Percentiles rank a stretch among this genome's conserved stretches.
These are phyloP conservation scores for Gaeumannomyces tritici DNA, from an alignment of 2,329 filamentous ascomycete genomes.

Conservation along the genomic window DNA sequence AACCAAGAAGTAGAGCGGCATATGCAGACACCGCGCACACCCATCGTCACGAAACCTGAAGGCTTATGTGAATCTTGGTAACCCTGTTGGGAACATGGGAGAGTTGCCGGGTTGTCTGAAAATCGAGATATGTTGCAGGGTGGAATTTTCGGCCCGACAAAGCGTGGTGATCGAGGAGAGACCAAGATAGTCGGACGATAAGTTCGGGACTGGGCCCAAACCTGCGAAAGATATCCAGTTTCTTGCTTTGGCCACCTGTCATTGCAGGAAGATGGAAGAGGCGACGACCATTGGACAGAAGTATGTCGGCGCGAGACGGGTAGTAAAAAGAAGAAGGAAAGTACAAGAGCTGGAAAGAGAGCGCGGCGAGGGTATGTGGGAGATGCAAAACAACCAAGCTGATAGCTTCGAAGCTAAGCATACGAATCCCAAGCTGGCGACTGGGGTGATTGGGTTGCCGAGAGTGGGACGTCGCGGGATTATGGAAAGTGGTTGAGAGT, in stretches of 20 bases:
- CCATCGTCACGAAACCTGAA: not conserved
- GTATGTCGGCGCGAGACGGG: not conserved
- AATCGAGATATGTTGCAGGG: not conserved
- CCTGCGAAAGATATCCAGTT: not conserved
- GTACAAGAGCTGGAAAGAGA: not conserved
- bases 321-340: not conserved
- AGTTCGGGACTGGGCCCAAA: not conserved
- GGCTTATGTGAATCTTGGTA: not conserved
- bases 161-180: not conserved
- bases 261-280: not conserved
- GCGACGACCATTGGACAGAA: not conserved
- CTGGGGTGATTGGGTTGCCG: not conserved
- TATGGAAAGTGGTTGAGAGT: not conserved
- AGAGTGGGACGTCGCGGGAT: not conserved
- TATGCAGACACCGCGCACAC: not conserved
- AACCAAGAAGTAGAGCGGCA: not conserved
- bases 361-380: not conserved
- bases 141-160: not conserved
- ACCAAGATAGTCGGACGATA: not conserved
- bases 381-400: not conserved
- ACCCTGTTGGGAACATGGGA: not conserved
- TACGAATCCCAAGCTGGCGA: not conserved
- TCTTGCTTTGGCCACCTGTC: not conserved
- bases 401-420: not conserved
- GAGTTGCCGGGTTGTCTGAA: not conserved